Evolutionary conservation across 352 stramenopile genomes (phyloP), one percentile per base, ranked within the genome.

Genomic region (Saprolegnia diclina): DNA sequence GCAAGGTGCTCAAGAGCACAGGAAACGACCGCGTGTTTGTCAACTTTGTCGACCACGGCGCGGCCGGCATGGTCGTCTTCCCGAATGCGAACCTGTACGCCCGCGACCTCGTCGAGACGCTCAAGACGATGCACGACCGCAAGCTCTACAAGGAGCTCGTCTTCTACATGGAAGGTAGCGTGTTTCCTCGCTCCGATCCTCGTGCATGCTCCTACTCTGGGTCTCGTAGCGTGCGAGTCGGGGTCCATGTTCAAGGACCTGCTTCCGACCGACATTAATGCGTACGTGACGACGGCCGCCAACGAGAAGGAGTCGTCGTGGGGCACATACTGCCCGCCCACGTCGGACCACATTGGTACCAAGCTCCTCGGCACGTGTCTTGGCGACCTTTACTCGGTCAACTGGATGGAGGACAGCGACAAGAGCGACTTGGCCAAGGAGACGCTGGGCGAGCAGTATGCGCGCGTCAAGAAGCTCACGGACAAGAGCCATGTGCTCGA

Each of bases 41-140:
- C 59, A 96, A 96, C 71, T 97, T 97, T 76, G 81, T 96, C 40
- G 90, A 98, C 71, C 92, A 98, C 65, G 92, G 92, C 54, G 90
- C 84, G 4, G 74, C 83, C 4, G 88, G 89, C 9, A 83, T 95
- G 48, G 69, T 98, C 0, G 82, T 88, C 66, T 96, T 96, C 72
- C 88, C 89, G 0, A 53, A 82, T 32, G 86, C 81, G 53, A 76
- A 95, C 29, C 74, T 98, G 18, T 79, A 81, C n/a, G 79, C 87
- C 26, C 73, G 80, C 24, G 77, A 82, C 16, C 78, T 97, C 18
- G 81, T 86, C 19, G 45, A 73, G 18, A 79, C 89, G 21, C 79
- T 98, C 32, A 67, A 80, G 56, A 77, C 69, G 4, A 98, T 98
- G 92, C 75, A 91, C 71, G 59, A 76, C 11, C 80, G 85, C 64